Conservation (phyloP, 139 green algal species). For the Chlorella ohadii region DNA sequence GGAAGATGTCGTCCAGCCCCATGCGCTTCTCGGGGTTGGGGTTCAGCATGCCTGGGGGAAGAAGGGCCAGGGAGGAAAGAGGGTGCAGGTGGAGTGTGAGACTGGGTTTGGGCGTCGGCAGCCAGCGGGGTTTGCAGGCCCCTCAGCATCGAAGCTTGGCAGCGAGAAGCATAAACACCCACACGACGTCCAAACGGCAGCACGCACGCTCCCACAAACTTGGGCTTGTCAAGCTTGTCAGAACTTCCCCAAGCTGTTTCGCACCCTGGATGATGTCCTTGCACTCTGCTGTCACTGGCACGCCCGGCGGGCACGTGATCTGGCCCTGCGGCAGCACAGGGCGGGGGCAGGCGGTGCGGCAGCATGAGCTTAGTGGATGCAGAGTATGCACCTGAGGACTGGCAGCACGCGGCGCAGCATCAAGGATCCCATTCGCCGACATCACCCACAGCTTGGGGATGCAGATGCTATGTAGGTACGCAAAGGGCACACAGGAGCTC, state of each 20-base stretch:
- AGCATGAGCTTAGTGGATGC: slow-evolving; percentile 51
- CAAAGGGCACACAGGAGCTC: too few species aligned
- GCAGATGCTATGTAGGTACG: too few species aligned
- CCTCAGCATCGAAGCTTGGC: too few species aligned
- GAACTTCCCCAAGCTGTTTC: neutral
- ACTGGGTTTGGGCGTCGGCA: too few species aligned
- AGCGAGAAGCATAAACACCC: too few species aligned
- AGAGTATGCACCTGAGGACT: slow-evolving; percentile 34
- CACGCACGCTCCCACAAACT: too few species aligned
- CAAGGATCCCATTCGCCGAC: too few species aligned
- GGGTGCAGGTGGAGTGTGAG: neutral
- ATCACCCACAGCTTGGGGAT: too few species aligned
- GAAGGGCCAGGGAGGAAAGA: neutral
- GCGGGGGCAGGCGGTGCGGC: neutral
- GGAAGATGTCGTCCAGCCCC: slow-evolving; percentile 63
- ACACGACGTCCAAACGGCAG: too few species aligned
- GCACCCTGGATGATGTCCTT: slow-evolving; percentile 1
- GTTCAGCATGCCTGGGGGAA: slow-evolving; percentile 56
- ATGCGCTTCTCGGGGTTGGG: slow-evolving; percentile 57
- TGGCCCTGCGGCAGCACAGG: neutral
- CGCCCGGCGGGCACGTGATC: slow-evolving; percentile 1
- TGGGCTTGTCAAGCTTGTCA: too few species aligned
- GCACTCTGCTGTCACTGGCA: neutral
- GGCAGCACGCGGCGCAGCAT: too few species aligned
- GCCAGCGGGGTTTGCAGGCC: too few species aligned